Percentiles rank a stretch among this genome's conserved stretches.
Conservation (phyloP, 257 asterid genomes). For the Solanum infundibuliforme region DNA sequence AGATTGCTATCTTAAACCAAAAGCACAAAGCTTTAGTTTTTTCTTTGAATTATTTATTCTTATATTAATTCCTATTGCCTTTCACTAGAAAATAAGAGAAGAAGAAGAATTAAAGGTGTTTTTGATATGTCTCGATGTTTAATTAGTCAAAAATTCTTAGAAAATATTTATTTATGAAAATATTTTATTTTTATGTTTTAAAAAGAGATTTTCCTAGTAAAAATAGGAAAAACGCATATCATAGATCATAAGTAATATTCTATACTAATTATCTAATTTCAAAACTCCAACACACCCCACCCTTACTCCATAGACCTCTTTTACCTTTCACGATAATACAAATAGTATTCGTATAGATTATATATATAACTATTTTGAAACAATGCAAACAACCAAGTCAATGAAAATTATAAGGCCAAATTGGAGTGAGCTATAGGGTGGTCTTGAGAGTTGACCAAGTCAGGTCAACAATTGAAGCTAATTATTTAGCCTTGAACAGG, state of each 20-base stretch:
- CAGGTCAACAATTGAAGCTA: constrained; percentile 5
- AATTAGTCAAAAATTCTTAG: no score
- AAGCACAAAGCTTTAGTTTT: neutral
- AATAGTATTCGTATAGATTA: no score
- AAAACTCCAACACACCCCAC: neutral
- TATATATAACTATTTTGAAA: neutral
- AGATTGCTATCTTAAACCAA: neutral
- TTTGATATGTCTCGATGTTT: neutral
- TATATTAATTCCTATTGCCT: neutral
- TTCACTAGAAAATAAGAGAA: no score
- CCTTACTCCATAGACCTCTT: neutral
- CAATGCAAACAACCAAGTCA: neutral
- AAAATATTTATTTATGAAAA: no score
- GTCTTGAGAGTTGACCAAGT: constrained; percentile 1
- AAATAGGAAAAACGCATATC: neutral
- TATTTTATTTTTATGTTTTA: no score
- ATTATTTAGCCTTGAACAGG: neutral
- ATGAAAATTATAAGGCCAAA: neutral
- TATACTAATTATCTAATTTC: neutral
- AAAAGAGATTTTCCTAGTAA: no score
- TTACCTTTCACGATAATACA: neutral
- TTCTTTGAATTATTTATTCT: neutral
- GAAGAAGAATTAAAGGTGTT: neutral
- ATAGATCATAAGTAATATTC: neutral
- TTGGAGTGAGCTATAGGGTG: neutral